Base-by-base conservation (phyloP, 2,329 filamentous ascomycete species). In the Aspergillaceae sp. region DNA sequence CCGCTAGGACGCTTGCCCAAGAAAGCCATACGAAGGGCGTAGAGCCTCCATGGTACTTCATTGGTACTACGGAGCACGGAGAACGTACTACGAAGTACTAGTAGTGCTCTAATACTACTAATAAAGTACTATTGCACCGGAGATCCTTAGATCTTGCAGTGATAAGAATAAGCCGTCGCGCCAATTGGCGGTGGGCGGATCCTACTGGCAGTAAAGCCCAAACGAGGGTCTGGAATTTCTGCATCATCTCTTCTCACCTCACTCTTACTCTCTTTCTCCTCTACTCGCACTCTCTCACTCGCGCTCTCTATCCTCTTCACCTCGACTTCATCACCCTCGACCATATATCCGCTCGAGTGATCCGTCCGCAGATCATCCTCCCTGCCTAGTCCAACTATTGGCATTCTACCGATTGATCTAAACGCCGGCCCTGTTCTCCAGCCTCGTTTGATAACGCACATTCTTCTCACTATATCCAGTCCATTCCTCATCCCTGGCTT, bases 401-500 rank as follows among this genome's bases (percentile, higher is more conserved):
- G 34, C 34, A 19, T 36, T 36, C n/a, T 36, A 19, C 26, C 26
- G 34, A 36, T 36, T 10, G 33, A 40, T 45, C 29, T 29, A 32
- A 44, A 19, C 19, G 19, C 19, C 19, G 19, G 19, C 30, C 29
- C 40, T 40, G 37, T 40, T 30, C 37, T 29, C 40, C 36, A 41
- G 41, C 35, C 29, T 43, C 40, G 42, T 47, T 43, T 40, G 48
- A 19, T 19, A 19, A 19, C 19, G 19, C 19, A 19, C 19, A 19
- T 19, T 19, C 19, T 19, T 19, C 19, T 19, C 19, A 19, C 19
- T 19, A 19, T 19, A 19, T 2, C 19, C 19, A 19, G 19, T 19
- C 19, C 42, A 47, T 46, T 38, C 35, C 42, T 49, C 44, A 41
- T 48, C 41, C 42, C 45, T 41, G 42, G 41, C 43, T 33, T 36